A percentile compares a stretch with the other conserved stretches of the same genome.
Conservation (phyloP, 1,284 basidiomycete genomes). For the Flammula alnicola region DNA sequence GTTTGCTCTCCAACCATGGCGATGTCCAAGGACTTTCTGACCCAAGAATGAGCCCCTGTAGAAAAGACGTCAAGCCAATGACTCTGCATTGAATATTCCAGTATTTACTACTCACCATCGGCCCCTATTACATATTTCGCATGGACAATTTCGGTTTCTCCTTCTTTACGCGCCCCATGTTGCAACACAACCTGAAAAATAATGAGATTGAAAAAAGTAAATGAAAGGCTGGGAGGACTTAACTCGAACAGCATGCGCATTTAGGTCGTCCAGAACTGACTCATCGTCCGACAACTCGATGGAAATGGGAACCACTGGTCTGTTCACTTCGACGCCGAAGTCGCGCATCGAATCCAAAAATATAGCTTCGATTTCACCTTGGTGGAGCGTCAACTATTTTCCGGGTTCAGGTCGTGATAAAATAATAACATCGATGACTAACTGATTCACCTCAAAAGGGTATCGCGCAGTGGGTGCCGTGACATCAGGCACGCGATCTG, state of each 20-base stretch:
- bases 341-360: conserved; percentile 65
- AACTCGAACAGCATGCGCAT: conserved; percentile 62
- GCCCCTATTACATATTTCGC: conserved; percentile 68
- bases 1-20: conserved; percentile 81
- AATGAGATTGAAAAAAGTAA: conserved; percentile 1
- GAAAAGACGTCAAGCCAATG: neutral
- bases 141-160: conserved; percentile 50
- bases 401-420: neutral
- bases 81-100: neutral
- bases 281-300: conserved; percentile 55
- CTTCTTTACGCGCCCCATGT: conserved; percentile 34
- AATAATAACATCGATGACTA: neutral
- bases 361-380: conserved; percentile 74
- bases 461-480: conserved; percentile 62
- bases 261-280: conserved; percentile 42
- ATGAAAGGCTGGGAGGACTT: conserved; percentile 1
- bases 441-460: conserved; percentile 59
- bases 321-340: conserved; percentile 59
- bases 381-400: conserved; percentile 67
- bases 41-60: conserved; percentile 83
- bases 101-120: conserved; percentile 62
- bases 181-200: conserved; percentile 45
- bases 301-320: conserved; percentile 58
- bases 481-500: conserved; percentile 62
- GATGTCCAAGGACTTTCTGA: conserved; percentile 70